phyloP scores from a whole-genome alignment of 2,329 filamentous ascomycete genomes.

The Dactylellina drechsleri region DNA sequence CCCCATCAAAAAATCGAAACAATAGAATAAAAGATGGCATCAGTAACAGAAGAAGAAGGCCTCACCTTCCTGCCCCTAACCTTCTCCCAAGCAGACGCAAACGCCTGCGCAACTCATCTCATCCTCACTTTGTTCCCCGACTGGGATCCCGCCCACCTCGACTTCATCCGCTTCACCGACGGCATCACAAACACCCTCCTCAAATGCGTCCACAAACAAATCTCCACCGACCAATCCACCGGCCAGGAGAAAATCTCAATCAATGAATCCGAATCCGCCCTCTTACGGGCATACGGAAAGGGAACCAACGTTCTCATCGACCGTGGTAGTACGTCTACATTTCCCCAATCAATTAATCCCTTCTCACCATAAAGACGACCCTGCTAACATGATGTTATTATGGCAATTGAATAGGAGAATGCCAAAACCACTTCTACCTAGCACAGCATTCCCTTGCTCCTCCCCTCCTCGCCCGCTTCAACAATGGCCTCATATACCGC shows the following conservation, averaged over 20 bases:
- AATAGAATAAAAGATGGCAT: conserved; percentile 20
- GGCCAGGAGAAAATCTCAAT: conserved; percentile 60
- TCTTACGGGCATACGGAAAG: conserved; percentile 92
- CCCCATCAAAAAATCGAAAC: background rate
- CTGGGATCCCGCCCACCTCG: conserved; percentile 79
- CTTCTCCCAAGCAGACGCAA: conserved; percentile 80
- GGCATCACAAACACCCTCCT: conserved; percentile 92
- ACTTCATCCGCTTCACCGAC: conserved; percentile 92
- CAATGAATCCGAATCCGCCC: conserved; percentile 79
- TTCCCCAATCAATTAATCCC: background rate
- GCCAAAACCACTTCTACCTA: conserved; percentile 81
- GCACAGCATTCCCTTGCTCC: conserved; percentile 85
- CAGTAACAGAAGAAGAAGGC: conserved; percentile 37
- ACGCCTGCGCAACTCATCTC: conserved; percentile 80
- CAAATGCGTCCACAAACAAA: conserved; percentile 61
- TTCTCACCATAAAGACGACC: too few species aligned
- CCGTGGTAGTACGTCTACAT: conserved; percentile 76
- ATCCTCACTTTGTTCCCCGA: conserved; percentile 82
- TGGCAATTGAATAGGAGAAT: conserved; percentile 67
- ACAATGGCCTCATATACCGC: conserved; percentile 94
- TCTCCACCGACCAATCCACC: conserved; percentile 32
- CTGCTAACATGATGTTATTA: conserved; percentile 4
- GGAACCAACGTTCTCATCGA: conserved; percentile 96
- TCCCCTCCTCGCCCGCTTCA: conserved; percentile 86
- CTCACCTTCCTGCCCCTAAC: conserved; percentile 72